Percentiles rank a stretch among this genome's conserved stretches.
These are phyloP conservation scores for Solanum hybrid DNA, from an alignment of 305 asterid genomes.

Conservation along the genomic window DNA sequence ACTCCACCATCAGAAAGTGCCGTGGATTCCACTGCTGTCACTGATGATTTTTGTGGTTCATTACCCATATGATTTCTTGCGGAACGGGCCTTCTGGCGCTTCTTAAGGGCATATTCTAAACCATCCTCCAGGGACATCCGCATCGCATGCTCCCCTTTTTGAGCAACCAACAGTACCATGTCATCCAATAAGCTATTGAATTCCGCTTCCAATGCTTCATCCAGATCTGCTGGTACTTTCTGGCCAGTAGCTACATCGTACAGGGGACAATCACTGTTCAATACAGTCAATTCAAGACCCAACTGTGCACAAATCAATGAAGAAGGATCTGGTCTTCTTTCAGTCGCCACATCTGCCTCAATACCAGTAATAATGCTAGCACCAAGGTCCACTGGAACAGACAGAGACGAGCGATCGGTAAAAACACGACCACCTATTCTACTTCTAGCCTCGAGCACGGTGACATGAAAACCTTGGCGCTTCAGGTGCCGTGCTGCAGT, in stretches of 20 bases:
- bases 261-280: conserved; percentile 95
- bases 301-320: conserved; percentile 89
- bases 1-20: conserved; percentile 19
- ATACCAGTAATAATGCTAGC: conserved; percentile 99
- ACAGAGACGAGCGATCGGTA: conserved; percentile 79
- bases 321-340: conserved; percentile 98
- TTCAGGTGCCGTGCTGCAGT: conserved; percentile 97
- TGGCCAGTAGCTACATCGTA: conserved; percentile 78
- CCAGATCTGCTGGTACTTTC: conserved; percentile 84
- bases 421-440: conserved; percentile 97
- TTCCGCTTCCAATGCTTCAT: conserved; percentile 88
- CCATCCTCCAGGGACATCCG: conserved; percentile 97
- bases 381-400: conserved; percentile 99
- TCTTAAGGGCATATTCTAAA: conserved; percentile 69
- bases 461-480: conserved; percentile 88
- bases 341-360: conserved; percentile 95
- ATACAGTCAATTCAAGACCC: conserved; percentile 88
- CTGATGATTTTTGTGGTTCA: conserved; percentile 20
- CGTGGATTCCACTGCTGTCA: conserved; percentile 22
- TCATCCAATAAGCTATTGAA: conserved; percentile 90
- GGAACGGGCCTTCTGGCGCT: conserved; percentile 35
- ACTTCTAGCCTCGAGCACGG: conserved; percentile 88
- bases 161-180: conserved; percentile 78
- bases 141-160: conserved; percentile 77
- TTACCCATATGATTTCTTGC: conserved; percentile 20